A percentile compares a stretch with the other conserved stretches of the same genome.
phyloP scores from a whole-genome alignment of 23 red algal genomes.

The Agarophyton chilense region DNA sequence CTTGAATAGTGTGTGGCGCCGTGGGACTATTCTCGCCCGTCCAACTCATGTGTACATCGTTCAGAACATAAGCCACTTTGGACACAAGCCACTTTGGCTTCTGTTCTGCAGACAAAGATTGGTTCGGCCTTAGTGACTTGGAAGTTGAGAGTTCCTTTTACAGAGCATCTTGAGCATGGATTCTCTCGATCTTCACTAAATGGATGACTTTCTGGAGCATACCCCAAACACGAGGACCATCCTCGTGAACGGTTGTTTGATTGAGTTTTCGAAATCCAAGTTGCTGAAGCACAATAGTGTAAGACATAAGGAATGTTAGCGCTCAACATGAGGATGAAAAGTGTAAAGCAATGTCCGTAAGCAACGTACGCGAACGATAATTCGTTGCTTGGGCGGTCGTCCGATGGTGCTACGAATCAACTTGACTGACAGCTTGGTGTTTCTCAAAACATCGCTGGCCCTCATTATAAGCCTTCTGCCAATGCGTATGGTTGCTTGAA shows the following conservation, averaged over 20 bases:
- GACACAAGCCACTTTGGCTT: too few species aligned
- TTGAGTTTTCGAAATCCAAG: constrained; percentile 59
- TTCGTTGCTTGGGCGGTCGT: constrained; percentile 37
- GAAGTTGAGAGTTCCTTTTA: neutral
- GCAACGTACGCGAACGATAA: constrained; percentile 42
- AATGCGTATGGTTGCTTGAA: neutral
- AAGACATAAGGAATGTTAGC: neutral
- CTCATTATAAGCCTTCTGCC: neutral
- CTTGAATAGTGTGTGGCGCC: too few species aligned
- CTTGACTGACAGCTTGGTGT: constrained; percentile 59
- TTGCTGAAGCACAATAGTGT: neutral
- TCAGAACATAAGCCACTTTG: too few species aligned
- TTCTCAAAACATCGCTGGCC: constrained; percentile 32
- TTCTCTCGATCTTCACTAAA: constrained; percentile 53
- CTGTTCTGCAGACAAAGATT: neutral
- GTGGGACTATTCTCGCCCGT: too few species aligned
- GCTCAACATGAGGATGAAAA: neutral
- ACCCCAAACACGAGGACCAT: constrained; percentile 66
- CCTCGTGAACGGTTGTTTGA: constrained; percentile 35
- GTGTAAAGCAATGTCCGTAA: neutral
- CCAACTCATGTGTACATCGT: too few species aligned
- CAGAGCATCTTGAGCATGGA: constrained; percentile 11
- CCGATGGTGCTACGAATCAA: constrained; percentile 70
- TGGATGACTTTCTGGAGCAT: constrained; percentile 62
- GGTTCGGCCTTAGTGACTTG: neutral